Base-by-base conservation (phyloP, 176 grass and related monocot species). In the Oryza rufipogon region DNA sequence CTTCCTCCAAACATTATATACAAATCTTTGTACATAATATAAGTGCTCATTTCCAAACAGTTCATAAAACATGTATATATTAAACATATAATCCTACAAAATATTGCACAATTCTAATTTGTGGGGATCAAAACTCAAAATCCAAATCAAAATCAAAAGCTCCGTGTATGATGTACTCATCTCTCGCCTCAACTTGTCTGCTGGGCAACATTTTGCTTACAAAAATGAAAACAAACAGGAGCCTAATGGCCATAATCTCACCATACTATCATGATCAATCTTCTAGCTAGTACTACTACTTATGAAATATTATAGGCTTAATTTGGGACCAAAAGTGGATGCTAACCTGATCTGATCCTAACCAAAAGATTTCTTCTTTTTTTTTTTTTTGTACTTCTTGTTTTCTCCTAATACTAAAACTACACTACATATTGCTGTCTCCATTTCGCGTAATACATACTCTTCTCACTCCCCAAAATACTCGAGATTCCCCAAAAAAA, bases 381-480 rank as follows among this genome's bases (percentile, higher is more conserved):
- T 28, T 80, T 23, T 28, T 23, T 28, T 41, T 41, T 41, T 41
- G 6, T 13, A 61, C 7, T n/a, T 63, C 44, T 14, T 44, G 42
- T 12, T 75, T 65, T 70, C 17, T 75, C 47, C 44, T 80, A 68
- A 80, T 79, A 61, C 36, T 70, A 83, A 22, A 33, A n/a, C 71
- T 63, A 75, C 48, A 45, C 11, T 58, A 41, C 52, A 70, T 45
- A 12, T 36, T 26, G 36, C 38, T 14, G 5, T 7, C 30, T 26
- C 11, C 23, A 32, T 81, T 81, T 69, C 78, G 7, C 8, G 34
- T 28, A 9, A 64, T 39, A 73, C 66, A 66, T 54, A 80, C 39
- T 76, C 54, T 70, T 86, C 83, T 23, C 71, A 73, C 65, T 51
- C 80, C 44, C 64, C 87, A 87, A 85, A 85, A 90, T 66, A 64